A percentile compares a stretch with the other conserved stretches of the same genome.
Conservation (phyloP, 495 filamentous ascomycete species). For the Penicillium angulare region DNA sequence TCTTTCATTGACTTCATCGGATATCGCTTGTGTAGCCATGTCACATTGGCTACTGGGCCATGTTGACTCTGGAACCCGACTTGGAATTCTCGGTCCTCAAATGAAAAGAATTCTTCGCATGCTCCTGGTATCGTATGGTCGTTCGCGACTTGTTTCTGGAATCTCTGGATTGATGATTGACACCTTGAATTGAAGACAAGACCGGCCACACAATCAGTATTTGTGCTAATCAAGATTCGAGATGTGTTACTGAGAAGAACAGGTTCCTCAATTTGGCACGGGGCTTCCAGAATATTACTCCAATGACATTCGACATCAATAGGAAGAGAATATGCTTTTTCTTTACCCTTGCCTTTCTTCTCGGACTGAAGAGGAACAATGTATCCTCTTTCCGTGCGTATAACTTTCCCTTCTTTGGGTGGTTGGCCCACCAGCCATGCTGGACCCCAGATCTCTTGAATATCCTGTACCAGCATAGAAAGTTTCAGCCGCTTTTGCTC, state of each 20-base stretch:
- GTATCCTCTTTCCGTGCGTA: slow-evolving; percentile 10
- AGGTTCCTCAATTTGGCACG: background rate
- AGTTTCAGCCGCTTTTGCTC: background rate
- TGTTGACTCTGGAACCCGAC: background rate
- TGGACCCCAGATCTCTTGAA: slow-evolving; percentile 9
- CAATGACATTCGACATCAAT: background rate
- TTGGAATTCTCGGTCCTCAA: background rate
- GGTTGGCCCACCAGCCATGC: slow-evolving; percentile 1
- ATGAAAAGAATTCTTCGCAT: background rate
- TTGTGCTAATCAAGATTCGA: background rate
- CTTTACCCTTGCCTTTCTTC: no score
- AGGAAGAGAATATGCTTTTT: background rate
- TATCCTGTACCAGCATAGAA: slow-evolving; percentile 1
- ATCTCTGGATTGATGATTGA: background rate
- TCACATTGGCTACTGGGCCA: background rate
- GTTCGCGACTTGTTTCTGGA: background rate
- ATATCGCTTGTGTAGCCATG: background rate
- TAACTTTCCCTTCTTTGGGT: background rate
- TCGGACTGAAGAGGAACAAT: slow-evolving; percentile 7
- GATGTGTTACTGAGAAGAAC: background rate
- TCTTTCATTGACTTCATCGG: background rate
- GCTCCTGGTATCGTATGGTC: background rate
- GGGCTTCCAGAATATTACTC: background rate
- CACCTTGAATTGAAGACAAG: background rate
- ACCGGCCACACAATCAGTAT: background rate